Evolutionary conservation across 257 asterid species (phyloP).

Genomic region (Gentiana macrophylla): DNA sequence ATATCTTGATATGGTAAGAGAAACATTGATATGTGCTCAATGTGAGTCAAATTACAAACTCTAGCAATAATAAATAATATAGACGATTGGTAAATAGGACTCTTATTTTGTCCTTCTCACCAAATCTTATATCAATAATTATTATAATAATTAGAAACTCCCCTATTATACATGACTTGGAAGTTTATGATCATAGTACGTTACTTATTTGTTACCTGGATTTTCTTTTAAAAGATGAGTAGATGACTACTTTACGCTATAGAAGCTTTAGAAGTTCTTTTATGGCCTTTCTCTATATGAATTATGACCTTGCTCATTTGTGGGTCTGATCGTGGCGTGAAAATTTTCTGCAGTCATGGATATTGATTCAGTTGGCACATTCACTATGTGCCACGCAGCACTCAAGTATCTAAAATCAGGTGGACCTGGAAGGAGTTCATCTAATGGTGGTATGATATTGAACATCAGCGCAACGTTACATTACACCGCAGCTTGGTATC

Average conservation of each 20-base stretch:
- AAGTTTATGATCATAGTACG: too few species aligned
- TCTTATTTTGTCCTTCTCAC: too few species aligned
- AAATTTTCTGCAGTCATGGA: conserved; percentile 50
- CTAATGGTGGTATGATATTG: conserved; percentile 58
- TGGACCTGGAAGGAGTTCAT: conserved; percentile 41
- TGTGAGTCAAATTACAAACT: too few species aligned
- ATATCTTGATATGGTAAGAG: too few species aligned
- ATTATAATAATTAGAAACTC: too few species aligned
- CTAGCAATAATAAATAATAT: too few species aligned
- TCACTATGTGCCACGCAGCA: conserved; percentile 79
- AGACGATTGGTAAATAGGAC: too few species aligned
- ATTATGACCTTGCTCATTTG: neutral
- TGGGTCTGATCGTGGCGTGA: neutral
- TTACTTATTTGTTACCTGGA: neutral
- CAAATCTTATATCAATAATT: too few species aligned
- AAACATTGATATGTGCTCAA: too few species aligned
- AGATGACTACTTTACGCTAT: neutral
- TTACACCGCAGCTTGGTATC: conserved; percentile 85
- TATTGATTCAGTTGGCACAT: conserved; percentile 83
- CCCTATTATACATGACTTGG: too few species aligned
- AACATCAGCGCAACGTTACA: conserved; percentile 85
- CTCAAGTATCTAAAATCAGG: conserved; percentile 54
- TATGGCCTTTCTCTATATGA: too few species aligned
- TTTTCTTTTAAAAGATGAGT: neutral
- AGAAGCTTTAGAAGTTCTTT: too few species aligned